phyloP scores from a whole-genome alignment of 2,329 filamentous ascomycete species.

The Exophiala viscosa region DNA sequence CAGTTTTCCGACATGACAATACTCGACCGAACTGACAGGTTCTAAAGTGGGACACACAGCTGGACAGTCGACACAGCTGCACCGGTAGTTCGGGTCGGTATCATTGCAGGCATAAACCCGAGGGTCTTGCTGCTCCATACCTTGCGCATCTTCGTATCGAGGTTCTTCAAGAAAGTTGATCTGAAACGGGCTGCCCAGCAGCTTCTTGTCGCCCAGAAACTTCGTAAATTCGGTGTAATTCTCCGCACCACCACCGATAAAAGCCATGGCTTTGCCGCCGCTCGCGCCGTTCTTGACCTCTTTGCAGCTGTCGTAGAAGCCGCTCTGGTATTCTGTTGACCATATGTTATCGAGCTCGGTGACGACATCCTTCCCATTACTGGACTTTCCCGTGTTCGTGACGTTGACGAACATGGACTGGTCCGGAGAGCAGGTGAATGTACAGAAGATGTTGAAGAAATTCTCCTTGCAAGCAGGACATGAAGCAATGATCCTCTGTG shows the following conservation, averaged over 20 bases:
- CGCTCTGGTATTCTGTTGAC: slow-evolving; percentile 75
- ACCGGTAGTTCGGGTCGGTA: slow-evolving; percentile 77
- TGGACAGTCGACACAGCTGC: slow-evolving; percentile 90
- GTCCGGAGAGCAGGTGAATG: slow-evolving; percentile 95
- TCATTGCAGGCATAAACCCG: slow-evolving; percentile 84
- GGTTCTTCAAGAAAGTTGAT: slow-evolving; percentile 76
- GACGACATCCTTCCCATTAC: slow-evolving; percentile 60
- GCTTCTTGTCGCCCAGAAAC: slow-evolving; percentile 88
- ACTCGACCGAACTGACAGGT: slow-evolving; percentile 63
- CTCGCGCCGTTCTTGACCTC: slow-evolving; percentile 97
- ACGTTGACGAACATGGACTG: slow-evolving; percentile 95
- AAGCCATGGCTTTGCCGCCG: slow-evolving; percentile 87
- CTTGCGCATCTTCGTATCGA: slow-evolving; percentile 52
- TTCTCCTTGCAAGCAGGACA: slow-evolving; percentile 97
- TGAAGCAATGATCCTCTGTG: slow-evolving; percentile 82
- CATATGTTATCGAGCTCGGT: slow-evolving; percentile 88
- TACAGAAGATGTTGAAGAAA: slow-evolving; percentile 98
- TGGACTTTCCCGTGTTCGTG: slow-evolving; percentile 63
- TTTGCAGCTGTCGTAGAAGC: slow-evolving; percentile 96
- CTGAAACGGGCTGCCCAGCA: slow-evolving; percentile 87
- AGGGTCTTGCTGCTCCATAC: slow-evolving; percentile 70
- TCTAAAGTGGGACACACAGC: slow-evolving; percentile 79
- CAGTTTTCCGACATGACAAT: slow-evolving; percentile 80
- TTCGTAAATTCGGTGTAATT: slow-evolving; percentile 83
- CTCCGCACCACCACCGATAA: slow-evolving; percentile 92